These are phyloP conservation scores for Micractinium conductrix DNA, from an alignment of 139 green algal species.

Conservation along the genomic window DNA sequence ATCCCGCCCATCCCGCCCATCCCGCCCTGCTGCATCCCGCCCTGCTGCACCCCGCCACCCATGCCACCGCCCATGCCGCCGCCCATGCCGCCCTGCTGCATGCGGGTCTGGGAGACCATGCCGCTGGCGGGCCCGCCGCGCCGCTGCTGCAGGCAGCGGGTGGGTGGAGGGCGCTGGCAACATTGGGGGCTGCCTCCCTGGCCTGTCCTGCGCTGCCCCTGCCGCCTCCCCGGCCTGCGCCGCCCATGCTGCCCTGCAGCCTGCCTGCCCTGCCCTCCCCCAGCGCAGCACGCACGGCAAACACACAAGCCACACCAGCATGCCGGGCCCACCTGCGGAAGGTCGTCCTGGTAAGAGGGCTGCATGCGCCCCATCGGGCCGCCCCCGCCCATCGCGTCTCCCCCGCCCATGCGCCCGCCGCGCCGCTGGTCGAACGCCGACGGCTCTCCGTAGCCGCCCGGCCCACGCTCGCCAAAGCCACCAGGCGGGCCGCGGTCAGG, in stretches of 20 bases:
- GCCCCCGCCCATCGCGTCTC: background rate
- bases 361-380: background rate
- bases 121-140: background rate
- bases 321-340: background rate
- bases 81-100: background rate
- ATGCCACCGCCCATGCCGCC: background rate
- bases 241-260: background rate
- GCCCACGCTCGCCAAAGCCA: background rate
- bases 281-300: background rate
- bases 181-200: too few relatives aligned
- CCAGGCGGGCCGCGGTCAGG: background rate
- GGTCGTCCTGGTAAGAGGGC: background rate
- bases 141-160: constrained; percentile 3
- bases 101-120: background rate
- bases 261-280: background rate
- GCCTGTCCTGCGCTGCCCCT: background rate
- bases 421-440: background rate
- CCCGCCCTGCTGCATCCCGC: background rate
- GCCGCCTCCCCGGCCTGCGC: background rate
- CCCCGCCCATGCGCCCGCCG: background rate
- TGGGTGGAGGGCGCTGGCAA: too few relatives aligned
- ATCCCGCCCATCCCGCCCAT: too few relatives aligned
- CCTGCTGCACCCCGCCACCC: too few relatives aligned
- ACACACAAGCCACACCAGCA: background rate
- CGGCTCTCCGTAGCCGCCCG: background rate